Percentiles rank a stretch among this genome's conserved stretches.
Evolutionary conservation across 306 rosid genomes (phyloP).

Genomic region (Castanospermum australe): DNA sequence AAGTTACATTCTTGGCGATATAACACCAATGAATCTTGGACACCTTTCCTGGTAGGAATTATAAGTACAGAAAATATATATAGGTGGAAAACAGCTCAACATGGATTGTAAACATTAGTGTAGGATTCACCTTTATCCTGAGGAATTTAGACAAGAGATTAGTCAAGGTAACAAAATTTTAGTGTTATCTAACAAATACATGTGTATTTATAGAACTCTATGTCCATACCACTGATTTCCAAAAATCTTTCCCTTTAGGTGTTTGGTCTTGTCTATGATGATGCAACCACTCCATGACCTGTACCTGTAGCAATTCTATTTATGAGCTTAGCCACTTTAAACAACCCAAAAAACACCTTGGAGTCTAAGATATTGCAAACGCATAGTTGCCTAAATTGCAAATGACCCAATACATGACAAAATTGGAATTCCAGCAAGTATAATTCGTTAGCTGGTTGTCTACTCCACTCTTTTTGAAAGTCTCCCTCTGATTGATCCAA

Average conservation of each 20-base stretch:
- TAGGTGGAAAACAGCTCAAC: too few relatives aligned
- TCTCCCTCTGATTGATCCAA: not conserved
- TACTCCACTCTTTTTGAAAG: not conserved
- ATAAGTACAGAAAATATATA: too few relatives aligned
- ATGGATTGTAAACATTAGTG: not conserved
- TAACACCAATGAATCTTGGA: too few relatives aligned
- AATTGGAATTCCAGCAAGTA: not conserved
- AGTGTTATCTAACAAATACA: not conserved
- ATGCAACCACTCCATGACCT: not conserved
- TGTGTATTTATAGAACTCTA: not conserved
- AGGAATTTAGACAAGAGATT: not conserved
- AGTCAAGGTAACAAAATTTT: not conserved
- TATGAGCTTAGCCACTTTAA: not conserved
- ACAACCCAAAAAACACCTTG: not conserved
- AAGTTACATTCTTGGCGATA: too few relatives aligned
- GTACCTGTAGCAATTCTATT: not conserved
- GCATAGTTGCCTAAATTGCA: not conserved
- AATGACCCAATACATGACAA: not conserved
- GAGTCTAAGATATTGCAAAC: not conserved
- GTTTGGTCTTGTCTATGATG: not conserved
- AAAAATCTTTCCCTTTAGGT: not conserved
- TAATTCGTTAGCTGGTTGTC: not conserved
- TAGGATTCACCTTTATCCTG: not conserved
- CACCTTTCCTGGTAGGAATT: too few relatives aligned
- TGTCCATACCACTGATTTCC: not conserved